These are phyloP conservation scores for Blastobotrys robertii DNA, from an alignment of 805 yeast species.

Conservation along the genomic window DNA sequence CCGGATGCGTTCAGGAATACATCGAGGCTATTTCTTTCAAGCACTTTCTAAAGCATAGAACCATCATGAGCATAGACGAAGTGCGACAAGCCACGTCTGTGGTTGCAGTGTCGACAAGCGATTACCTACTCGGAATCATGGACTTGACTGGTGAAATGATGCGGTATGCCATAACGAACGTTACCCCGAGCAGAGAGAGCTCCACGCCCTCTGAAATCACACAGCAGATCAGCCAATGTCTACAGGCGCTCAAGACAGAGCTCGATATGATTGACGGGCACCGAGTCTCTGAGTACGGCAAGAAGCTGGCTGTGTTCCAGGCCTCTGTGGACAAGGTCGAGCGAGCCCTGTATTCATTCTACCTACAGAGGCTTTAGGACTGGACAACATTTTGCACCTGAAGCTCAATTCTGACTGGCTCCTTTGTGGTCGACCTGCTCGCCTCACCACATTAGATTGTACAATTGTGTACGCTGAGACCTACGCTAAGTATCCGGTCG, in stretches of 20 bases:
- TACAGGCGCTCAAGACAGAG: slow-evolving; percentile 10
- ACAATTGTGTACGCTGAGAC: background rate
- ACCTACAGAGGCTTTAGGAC: background rate
- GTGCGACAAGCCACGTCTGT: slow-evolving; percentile 1
- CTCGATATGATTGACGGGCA: slow-evolving; percentile 7
- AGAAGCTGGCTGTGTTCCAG: slow-evolving; percentile 12
- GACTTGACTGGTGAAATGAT: slow-evolving; percentile 36
- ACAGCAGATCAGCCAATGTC: slow-evolving; percentile 7
- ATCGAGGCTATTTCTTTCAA: slow-evolving; percentile 21
- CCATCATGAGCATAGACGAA: slow-evolving; percentile 11
- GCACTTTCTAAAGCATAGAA: slow-evolving; percentile 11
- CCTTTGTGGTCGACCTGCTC: too few species aligned
- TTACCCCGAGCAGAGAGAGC: slow-evolving; percentile 5
- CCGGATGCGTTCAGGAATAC: slow-evolving; percentile 21
- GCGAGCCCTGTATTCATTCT: slow-evolving; percentile 12
- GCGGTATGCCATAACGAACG: slow-evolving; percentile 30
- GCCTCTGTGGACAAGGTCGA: slow-evolving; percentile 18
- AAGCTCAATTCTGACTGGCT: too few species aligned
- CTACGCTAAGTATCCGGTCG: background rate
- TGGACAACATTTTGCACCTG: too few species aligned
- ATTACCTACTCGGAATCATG: slow-evolving; percentile 33
- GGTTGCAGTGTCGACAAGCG: slow-evolving; percentile 20
- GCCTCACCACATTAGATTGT: too few species aligned
- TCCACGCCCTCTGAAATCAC: slow-evolving; percentile 8
- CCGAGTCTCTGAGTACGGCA: slow-evolving; percentile 8